These are phyloP conservation scores for Steccherinum ochraceum DNA, from an alignment of 768 basidiomycete genomes.

Conservation along the genomic window DNA sequence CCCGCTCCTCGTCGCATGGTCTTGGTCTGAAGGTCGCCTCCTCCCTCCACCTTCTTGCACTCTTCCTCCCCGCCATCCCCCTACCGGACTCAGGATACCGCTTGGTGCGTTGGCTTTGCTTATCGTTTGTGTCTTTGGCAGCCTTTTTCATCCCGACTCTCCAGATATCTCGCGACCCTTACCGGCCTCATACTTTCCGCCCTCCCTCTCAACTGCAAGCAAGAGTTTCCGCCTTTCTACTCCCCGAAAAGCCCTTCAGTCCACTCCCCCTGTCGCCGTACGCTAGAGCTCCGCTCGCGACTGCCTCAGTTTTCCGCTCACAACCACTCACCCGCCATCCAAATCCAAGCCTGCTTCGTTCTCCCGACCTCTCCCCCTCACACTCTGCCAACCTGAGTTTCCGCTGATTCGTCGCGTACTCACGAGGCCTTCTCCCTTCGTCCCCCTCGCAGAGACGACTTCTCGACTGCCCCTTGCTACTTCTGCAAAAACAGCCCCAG, in stretches of 20 bases:
- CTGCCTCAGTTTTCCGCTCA: too few species aligned
- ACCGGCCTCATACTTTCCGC: conserved; percentile 66
- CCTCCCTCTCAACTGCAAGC: conserved; percentile 16
- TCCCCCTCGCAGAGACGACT: too few species aligned
- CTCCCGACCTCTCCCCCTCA: too few species aligned
- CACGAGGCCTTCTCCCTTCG: too few species aligned
- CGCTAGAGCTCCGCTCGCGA: too few species aligned
- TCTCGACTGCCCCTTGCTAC: too few species aligned
- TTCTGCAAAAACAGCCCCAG: too few species aligned
- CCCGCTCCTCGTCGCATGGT: too few species aligned
- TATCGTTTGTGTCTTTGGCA: conserved; percentile 1
- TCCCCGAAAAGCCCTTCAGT: conserved; percentile 25
- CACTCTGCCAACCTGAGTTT: conserved; percentile 31
- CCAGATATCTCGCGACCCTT: conserved; percentile 82
- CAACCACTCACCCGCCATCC: too few species aligned
- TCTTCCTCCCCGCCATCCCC: conserved; percentile 34
- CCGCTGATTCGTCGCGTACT: conserved; percentile 46
- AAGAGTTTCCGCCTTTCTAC: conserved; percentile 15
- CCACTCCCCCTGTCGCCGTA: too few species aligned
- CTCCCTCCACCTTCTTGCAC: conserved; percentile 19
- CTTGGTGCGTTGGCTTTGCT: conserved; percentile 32
- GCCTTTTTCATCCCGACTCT: conserved; percentile 7
- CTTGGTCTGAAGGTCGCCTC: conserved; percentile 9
- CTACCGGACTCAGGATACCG: conserved; percentile 49
- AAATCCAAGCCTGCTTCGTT: too few species aligned